phyloP scores from a whole-genome alignment of 2,329 filamentous ascomycete genomes.

The Hymenoscyphus infarciens region DNA sequence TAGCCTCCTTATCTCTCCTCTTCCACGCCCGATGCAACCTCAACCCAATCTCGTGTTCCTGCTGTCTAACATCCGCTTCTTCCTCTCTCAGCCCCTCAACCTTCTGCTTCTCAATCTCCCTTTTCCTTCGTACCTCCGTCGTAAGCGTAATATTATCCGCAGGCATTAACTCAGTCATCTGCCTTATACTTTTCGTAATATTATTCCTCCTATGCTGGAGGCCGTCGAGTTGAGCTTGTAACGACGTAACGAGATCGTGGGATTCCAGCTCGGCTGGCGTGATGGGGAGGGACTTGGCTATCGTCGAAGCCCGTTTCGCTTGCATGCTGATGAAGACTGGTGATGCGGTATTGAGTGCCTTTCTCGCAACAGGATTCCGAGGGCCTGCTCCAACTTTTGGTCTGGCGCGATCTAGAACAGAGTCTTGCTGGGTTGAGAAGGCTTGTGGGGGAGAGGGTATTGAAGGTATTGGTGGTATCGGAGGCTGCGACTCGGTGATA shows the following conservation, averaged over 20 bases:
- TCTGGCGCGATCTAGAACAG: constrained; percentile 32
- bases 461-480: constrained; percentile 21
- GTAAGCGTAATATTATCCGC: constrained; percentile 65
- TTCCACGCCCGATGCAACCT: constrained; percentile 73
- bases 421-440: constrained; percentile 16
- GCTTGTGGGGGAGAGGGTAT: constrained; percentile 16
- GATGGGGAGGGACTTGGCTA: constrained; percentile 55
- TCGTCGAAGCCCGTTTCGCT: constrained; percentile 22
- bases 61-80: constrained; percentile 67
- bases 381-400: constrained; percentile 24
- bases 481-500: constrained; percentile 13
- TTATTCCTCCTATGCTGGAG: constrained; percentile 67
- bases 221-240: constrained; percentile 63
- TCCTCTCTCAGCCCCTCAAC: constrained; percentile 63
- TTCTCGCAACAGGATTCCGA: constrained; percentile 24
- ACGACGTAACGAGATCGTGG: constrained; percentile 60
- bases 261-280: constrained; percentile 57
- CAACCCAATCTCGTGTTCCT: constrained; percentile 76
- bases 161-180: constrained; percentile 76
- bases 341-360: constrained; percentile 27
- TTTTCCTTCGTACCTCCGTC: constrained; percentile 58
- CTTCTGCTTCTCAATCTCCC: constrained; percentile 55
- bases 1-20: constrained; percentile 63
- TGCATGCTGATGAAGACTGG: constrained; percentile 33
- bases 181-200: constrained; percentile 67